Evolutionary conservation across 768 basidiomycete species (phyloP), one percentile per base, ranked within the genome.

Genomic region (Hypholoma sublateritium): DNA sequence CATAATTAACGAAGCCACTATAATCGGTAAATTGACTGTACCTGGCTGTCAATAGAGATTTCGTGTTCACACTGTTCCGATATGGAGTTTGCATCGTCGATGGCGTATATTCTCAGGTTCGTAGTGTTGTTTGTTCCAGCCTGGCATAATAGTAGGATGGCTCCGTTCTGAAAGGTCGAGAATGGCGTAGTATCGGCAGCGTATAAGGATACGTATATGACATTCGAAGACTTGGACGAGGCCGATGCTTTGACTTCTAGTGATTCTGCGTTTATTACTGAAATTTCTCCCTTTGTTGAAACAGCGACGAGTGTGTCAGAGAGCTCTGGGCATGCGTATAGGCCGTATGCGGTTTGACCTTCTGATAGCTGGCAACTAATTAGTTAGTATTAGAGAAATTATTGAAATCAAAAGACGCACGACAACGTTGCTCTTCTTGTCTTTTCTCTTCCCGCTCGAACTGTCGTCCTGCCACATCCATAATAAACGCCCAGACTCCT

Each of bases 381-480:
- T 39, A 54, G 44, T 50, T 48, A 17, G 28, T 47, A 32, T 37
- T 24, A n/a, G 37, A 25, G 37, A 14, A 28, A 13, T 14, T 25
- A 5, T 32, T 32, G 11, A 48, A 45, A 41, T 32, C 46, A 32
- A 32, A 35, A 41, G 41, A 76, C 85, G 56, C 65, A 87, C 83
- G 60, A 79, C 65, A 36, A 72, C 65, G 53, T 63, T 63, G 22
- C 53, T 63, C 41, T 51, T 46, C 42, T 62, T 65, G 34, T 42
- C 45, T 54, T 66, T 62, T 60, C 63, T 58, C 21, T 60, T 63
- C 17, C 59, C 62, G n/a, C 58, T 60, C 24, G 64, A 55, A n/a
- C 81, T 56, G 55, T 74, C 74, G 62, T 87, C 82, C 61, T 73
- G 78, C 85, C 88, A 88, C 54, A 75, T 72, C 81, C 85, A 87